Percentiles rank a stretch among this genome's conserved stretches.
Conservation (phyloP, 768 basidiomycete genomes). For the Infundibulicybe gibba region DNA sequence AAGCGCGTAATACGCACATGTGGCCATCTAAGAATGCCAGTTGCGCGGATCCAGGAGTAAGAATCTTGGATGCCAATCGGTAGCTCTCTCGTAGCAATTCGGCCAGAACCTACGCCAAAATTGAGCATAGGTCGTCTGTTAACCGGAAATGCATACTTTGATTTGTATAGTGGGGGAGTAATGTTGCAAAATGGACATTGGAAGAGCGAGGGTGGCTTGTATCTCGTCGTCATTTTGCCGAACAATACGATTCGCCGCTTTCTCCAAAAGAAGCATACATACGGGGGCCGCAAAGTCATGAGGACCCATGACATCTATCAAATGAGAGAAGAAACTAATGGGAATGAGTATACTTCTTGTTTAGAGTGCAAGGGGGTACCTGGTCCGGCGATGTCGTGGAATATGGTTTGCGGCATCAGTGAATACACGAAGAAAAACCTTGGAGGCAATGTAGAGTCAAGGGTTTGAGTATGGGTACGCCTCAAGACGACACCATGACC, state of each 20-base stretch:
- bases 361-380: conserved; percentile 42
- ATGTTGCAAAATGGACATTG: conserved; percentile 62
- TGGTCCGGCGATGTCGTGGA: conserved; percentile 87
- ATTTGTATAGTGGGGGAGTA: conserved; percentile 45
- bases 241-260: conserved; percentile 62
- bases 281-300: conserved; percentile 80
- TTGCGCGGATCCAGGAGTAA: conserved; percentile 29
- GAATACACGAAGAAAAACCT: conserved; percentile 86
- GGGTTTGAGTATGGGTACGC: conserved; percentile 42
- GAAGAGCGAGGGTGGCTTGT: conserved; percentile 56
- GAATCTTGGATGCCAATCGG: conserved; percentile 46
- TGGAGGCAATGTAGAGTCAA: conserved; percentile 68
- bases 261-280: conserved; percentile 83
- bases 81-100: conserved; percentile 67
- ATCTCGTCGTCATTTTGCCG: conserved; percentile 62
- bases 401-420: conserved; percentile 91
- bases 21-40: conserved; percentile 54
- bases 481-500: conserved; percentile 84
- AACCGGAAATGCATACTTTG: conserved; percentile 33
- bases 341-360: neutral
- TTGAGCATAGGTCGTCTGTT: neutral
- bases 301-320: conserved; percentile 78
- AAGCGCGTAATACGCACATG: conserved; percentile 36
- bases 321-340: conserved; percentile 81
- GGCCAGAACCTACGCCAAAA: conserved; percentile 44